phyloP scores from a whole-genome alignment of 352 stramenopile genomes.

The Nothophytophthora sp. region DNA sequence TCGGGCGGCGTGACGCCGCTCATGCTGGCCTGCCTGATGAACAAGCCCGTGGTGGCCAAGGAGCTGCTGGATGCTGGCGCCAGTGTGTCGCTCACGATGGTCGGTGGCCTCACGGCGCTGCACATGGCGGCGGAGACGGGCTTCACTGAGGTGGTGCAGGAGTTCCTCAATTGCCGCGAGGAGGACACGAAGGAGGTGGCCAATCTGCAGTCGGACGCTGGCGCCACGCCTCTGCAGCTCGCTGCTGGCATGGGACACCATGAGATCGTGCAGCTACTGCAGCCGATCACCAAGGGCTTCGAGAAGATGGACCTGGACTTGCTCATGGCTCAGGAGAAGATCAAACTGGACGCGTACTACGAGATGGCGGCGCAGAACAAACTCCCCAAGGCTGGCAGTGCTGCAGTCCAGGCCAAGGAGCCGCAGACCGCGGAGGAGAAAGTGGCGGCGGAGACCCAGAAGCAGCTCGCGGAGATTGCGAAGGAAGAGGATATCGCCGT shows the following conservation, averaged over 20 bases:
- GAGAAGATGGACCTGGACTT: constrained; percentile 49
- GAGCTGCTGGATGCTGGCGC: constrained; percentile 53
- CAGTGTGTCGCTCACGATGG: constrained; percentile 52
- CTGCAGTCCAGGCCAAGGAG: constrained; percentile 5
- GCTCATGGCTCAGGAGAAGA: constrained; percentile 66
- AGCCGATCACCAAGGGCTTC: constrained; percentile 67
- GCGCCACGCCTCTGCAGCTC: constrained; percentile 69
- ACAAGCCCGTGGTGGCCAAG: constrained; percentile 66
- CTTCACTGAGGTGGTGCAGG: constrained; percentile 57
- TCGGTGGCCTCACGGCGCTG: constrained; percentile 65
- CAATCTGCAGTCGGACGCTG: constrained; percentile 61
- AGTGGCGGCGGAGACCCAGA: constrained; percentile 46
- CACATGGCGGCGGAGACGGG: constrained; percentile 81
- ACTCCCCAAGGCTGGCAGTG: constrained; percentile 1
- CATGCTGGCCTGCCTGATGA: constrained; percentile 77
- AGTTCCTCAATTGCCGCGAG: constrained; percentile 47
- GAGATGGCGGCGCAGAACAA: constrained; percentile 43
- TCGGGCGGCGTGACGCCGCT: constrained; percentile 70
- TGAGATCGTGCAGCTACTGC: constrained; percentile 61
- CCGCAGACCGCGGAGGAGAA: constrained; percentile 33
- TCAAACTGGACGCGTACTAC: constrained; percentile 62
- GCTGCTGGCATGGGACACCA: constrained; percentile 72
- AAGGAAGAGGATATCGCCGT: constrained; percentile 52
- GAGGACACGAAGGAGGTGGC: constrained; percentile 53
- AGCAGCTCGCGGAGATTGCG: constrained; percentile 34